Conservation (phyloP, 139 green algal species). For the Micromonas commoda region DNA sequence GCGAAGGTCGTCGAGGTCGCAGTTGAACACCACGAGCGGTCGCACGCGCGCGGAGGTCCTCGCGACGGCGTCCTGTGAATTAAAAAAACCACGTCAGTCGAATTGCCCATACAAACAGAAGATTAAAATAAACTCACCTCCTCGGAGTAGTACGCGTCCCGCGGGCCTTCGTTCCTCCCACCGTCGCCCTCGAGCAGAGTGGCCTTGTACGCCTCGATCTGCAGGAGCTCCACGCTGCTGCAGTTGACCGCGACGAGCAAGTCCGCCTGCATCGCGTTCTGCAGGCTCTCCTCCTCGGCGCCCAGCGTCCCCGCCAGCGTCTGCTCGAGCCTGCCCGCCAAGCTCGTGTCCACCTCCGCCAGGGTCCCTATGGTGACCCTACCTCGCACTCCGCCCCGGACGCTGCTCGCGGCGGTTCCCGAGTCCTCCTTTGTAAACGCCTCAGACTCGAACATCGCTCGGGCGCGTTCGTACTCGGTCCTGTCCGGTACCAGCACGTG, state of each 20-base stretch:
- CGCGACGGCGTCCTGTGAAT: no score
- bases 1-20: no score
- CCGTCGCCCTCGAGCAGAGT: not conserved
- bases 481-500: no score
- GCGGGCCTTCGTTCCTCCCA: not conserved
- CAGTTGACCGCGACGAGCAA: not conserved
- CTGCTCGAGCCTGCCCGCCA: not conserved
- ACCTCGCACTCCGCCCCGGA: no score
- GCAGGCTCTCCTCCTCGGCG: not conserved
- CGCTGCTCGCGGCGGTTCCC: no score
- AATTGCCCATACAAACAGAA: constrained; percentile 31
- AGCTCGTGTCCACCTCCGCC: not conserved
- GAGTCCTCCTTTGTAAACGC: no score
- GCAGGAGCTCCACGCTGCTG: not conserved
- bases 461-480: no score
- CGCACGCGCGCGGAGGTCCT: no score
- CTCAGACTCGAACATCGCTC: no score
- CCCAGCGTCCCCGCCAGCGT: not conserved
- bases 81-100: no score
- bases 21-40: no score
- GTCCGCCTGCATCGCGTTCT: not conserved
- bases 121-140: not conserved
- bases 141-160: not conserved
- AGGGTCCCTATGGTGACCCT: not conserved
- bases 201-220: not conserved